Conservation (phyloP, 202 grass and related monocot species). For the Schoenoplectus tabernaemontani region DNA sequence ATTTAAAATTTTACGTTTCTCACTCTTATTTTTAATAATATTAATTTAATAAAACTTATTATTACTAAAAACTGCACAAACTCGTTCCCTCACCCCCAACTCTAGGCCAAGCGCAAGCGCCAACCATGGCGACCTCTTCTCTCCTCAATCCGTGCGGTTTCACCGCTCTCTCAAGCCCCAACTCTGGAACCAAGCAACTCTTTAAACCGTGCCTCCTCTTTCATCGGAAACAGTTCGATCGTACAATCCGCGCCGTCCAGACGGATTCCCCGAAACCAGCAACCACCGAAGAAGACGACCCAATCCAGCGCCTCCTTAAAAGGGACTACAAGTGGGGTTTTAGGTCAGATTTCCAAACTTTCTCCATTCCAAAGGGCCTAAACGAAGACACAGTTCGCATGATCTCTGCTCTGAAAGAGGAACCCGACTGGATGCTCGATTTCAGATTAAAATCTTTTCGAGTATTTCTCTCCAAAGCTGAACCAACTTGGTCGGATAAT, state of each 20-base stretch:
- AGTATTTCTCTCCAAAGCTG: slow-evolving; percentile 53
- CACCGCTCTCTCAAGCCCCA: slow-evolving; percentile 11
- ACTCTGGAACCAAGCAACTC: slow-evolving; percentile 15
- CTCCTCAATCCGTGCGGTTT: slow-evolving; percentile 29
- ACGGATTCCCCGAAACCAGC: slow-evolving; percentile 51
- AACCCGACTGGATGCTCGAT: slow-evolving; percentile 92
- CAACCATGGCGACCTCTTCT: slow-evolving; percentile 44
- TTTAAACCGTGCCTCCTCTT: background rate
- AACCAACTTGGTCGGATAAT: slow-evolving; percentile 93
- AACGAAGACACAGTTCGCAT: slow-evolving; percentile 61
- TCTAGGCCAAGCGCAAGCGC: background rate
- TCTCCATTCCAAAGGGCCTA: slow-evolving; percentile 87
- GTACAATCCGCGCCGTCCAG: slow-evolving; percentile 53
- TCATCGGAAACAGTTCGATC: slow-evolving; percentile 19
- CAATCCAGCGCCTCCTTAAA: slow-evolving; percentile 75
- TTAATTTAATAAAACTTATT: no score
- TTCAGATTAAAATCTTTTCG: slow-evolving; percentile 73
- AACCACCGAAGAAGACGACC: slow-evolving; percentile 39
- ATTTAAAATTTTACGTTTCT: no score
- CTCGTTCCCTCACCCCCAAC: background rate
- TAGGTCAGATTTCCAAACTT: slow-evolving; percentile 80
- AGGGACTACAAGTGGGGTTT: slow-evolving; percentile 90
- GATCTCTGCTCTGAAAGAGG: slow-evolving; percentile 79
- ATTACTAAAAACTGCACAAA: no score
- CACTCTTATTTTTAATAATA: no score